Conservation (phyloP, 495 filamentous ascomycete species). For the Aspergillus hancockii region DNA sequence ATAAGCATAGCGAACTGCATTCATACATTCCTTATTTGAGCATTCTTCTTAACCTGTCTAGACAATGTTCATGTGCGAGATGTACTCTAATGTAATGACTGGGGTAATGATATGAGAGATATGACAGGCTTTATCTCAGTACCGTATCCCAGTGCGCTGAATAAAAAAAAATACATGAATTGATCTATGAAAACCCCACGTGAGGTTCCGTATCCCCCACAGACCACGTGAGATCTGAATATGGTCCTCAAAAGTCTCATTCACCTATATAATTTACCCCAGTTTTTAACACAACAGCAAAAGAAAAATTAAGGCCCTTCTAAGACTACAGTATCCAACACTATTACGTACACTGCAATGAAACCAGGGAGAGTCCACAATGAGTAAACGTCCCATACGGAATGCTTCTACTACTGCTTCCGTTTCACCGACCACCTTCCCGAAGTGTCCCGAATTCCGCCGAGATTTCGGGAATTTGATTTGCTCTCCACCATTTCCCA, state of each 20-base stretch:
- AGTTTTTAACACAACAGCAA: too few relatives aligned
- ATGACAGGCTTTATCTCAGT: not conserved
- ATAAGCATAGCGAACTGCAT: not conserved
- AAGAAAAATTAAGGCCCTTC: too few relatives aligned
- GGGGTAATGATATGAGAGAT: not conserved
- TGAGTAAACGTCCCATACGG: not conserved
- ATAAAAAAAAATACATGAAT: not conserved
- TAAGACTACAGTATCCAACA: too few relatives aligned
- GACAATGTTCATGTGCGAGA: not conserved
- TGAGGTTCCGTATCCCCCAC: not conserved
- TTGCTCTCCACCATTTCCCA: constrained; percentile 14
- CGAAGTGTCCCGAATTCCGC: constrained; percentile 21
- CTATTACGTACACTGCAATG: not conserved
- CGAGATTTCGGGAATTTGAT: constrained; percentile 31
- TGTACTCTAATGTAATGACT: not conserved
- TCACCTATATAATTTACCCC: too few relatives aligned
- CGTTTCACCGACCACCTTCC: constrained; percentile 13
- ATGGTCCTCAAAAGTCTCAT: not conserved
- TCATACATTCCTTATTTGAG: not conserved
- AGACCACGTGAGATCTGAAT: not conserved
- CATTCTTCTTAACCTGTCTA: not conserved
- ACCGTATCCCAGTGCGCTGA: not conserved
- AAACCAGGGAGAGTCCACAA: not conserved
- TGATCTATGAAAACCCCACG: not conserved
- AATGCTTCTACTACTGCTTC: not conserved